Conservation (phyloP, 805 yeast genomes). For the Nakazawaea ambrosiae region DNA sequence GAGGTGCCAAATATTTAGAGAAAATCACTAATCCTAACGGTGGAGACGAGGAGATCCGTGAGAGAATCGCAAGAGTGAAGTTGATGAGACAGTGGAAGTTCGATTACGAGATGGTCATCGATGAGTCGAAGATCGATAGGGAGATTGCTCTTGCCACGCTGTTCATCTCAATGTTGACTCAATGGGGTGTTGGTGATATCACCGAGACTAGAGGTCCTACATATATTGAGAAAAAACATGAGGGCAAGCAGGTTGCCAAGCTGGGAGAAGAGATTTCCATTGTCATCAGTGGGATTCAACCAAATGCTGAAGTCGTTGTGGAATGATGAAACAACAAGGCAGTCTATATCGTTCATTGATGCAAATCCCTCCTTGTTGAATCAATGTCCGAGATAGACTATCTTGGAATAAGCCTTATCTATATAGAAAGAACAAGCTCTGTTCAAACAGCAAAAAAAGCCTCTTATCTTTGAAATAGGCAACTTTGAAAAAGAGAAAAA, state of each 20-base stretch:
- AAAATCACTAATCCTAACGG: constrained; percentile 48
- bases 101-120: constrained; percentile 52
- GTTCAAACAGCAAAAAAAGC: too few relatives aligned
- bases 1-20: constrained; percentile 44
- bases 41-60: constrained; percentile 46
- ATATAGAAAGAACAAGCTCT: too few relatives aligned
- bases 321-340: too few relatives aligned
- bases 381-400: too few relatives aligned
- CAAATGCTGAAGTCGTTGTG: not conserved
- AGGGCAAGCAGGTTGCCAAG: too few relatives aligned
- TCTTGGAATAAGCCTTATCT: too few relatives aligned
- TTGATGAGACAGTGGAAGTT: constrained; percentile 51
- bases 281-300: constrained; percentile 4
- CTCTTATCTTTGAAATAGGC: too few relatives aligned
- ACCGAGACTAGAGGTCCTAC: constrained; percentile 52
- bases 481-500: too few relatives aligned
- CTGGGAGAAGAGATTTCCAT: constrained; percentile 9
- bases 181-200: constrained; percentile 53
- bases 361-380: too few relatives aligned
- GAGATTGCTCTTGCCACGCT: constrained; percentile 54
- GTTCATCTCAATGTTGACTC: constrained; percentile 57
- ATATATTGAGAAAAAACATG: constrained; percentile 12
- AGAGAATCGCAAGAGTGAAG: constrained; percentile 47
- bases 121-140: constrained; percentile 37
- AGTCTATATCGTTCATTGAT: too few relatives aligned